Percentiles rank a stretch among this genome's conserved stretches.
phyloP scores from a whole-genome alignment of 371 early-diverging fungal genomes.

The Actinomortierella wolfii region DNA sequence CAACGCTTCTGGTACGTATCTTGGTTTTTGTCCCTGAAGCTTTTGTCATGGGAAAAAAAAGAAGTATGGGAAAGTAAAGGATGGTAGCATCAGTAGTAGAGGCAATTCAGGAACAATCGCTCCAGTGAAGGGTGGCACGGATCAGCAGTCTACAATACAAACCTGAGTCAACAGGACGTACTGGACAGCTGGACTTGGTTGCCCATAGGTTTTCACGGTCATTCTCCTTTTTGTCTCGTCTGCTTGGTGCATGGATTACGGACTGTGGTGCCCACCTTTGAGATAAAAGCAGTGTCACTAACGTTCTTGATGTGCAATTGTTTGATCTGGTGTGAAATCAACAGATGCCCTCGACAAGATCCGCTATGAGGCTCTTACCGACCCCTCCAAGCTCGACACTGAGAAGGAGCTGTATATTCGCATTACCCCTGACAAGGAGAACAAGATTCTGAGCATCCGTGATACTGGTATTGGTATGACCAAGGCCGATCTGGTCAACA shows the following conservation, averaged over 20 bases:
- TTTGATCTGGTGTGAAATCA: no score
- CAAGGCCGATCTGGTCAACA: constrained; percentile 94
- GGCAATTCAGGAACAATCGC: no score
- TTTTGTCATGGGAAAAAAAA: neutral
- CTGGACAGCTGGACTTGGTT: no score
- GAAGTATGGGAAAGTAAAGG: no score
- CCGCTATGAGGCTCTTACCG: constrained; percentile 83
- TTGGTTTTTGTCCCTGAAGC: neutral
- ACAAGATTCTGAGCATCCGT: constrained; percentile 72
- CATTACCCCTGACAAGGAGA: constrained; percentile 80
- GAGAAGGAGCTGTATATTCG: constrained; percentile 84
- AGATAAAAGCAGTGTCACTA: neutral
- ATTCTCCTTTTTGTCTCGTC: no score
- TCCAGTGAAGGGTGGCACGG: no score
- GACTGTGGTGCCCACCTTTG: neutral
- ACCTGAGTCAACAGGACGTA: no score
- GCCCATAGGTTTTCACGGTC: no score
- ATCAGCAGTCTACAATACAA: no score
- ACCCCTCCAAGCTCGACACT: constrained; percentile 78
- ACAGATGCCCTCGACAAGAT: constrained; percentile 95
- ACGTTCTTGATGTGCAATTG: no score
- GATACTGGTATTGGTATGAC: constrained; percentile 98
- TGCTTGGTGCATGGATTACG: neutral
- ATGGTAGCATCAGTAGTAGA: no score
- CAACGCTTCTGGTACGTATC: constrained; percentile 72